Evolutionary conservation across 108 stramenopile species (phyloP).

Genomic region (Asterionellopsis glacialis): DNA sequence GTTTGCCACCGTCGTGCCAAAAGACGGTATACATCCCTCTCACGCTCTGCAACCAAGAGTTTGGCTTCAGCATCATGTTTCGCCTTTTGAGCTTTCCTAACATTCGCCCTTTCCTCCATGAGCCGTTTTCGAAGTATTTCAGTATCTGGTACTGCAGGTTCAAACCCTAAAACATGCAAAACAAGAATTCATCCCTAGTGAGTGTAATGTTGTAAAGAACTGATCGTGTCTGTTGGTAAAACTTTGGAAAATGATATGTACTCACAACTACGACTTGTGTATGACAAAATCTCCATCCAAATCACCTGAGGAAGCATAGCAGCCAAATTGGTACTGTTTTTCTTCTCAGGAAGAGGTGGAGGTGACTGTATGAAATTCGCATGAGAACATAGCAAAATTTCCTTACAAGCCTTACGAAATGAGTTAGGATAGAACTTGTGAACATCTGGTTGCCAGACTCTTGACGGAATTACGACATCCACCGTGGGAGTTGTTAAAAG

Average conservation of each 20-base stretch:
- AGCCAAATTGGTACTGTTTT: constrained; percentile 52
- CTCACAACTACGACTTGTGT: constrained; percentile 75
- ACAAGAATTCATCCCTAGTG: not conserved
- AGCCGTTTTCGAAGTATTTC: constrained; percentile 58
- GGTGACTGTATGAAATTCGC: constrained; percentile 42
- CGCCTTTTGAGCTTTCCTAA: constrained; percentile 46
- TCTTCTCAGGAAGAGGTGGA: constrained; percentile 13
- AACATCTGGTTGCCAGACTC: constrained; percentile 63
- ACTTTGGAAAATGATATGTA: constrained; percentile 3
- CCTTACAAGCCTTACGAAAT: constrained; percentile 48
- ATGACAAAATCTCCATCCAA: constrained; percentile 82
- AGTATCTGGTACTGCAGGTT: constrained; percentile 50
- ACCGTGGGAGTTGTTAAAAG: constrained; percentile 28
- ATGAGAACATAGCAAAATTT: constrained; percentile 68
- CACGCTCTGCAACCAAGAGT: constrained; percentile 37
- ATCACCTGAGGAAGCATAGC: constrained; percentile 59
- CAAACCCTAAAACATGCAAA: constrained; percentile 58
- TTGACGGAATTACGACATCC: constrained; percentile 52
- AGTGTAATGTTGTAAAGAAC: not conserved
- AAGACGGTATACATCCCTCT: constrained; percentile 53
- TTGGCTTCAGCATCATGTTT: constrained; percentile 47
- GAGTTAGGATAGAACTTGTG: constrained; percentile 55
- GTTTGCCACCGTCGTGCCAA: constrained; percentile 63
- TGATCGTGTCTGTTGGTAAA: not conserved
- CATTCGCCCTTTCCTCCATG: constrained; percentile 57